Conservation (phyloP, 2,329 filamentous ascomycete species). For the Cladosporium sp. region DNA sequence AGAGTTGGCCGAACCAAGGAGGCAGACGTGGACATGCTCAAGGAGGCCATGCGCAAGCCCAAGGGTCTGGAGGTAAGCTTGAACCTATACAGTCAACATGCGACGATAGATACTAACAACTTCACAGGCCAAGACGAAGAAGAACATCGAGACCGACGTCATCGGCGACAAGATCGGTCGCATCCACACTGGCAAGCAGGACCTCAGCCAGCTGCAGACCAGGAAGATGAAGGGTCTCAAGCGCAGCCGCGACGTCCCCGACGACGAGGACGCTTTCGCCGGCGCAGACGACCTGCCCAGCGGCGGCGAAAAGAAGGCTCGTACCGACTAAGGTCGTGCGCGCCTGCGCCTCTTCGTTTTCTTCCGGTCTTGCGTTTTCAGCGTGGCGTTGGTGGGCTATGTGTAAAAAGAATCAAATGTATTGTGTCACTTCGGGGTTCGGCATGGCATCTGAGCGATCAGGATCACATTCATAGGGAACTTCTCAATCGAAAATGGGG, state of each 20-base stretch:
- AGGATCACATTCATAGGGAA: not conserved
- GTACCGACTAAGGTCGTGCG: constrained; percentile 27
- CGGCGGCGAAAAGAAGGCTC: constrained; percentile 28
- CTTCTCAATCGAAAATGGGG: not conserved
- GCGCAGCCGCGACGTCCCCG: constrained; percentile 66
- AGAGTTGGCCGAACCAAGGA: constrained; percentile 77
- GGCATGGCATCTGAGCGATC: constrained; percentile 4
- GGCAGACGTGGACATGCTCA: constrained; percentile 75
- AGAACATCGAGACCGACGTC: constrained; percentile 88
- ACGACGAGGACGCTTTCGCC: constrained; percentile 47
- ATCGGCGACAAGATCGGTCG: constrained; percentile 97
- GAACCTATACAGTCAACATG: not conserved
- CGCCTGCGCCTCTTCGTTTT: not conserved
- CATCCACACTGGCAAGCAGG: constrained; percentile 87
- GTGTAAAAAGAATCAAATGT: constrained; percentile 18
- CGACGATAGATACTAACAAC: constrained; percentile 21
- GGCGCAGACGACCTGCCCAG: constrained; percentile 26
- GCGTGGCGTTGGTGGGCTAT: constrained; percentile 25
- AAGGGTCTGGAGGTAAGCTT: constrained; percentile 67
- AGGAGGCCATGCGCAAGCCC: constrained; percentile 86
- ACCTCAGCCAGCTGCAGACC: constrained; percentile 83
- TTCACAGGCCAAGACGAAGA: constrained; percentile 68
- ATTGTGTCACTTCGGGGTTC: constrained; percentile 10
- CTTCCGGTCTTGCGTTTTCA: constrained; percentile 24
- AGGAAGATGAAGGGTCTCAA: constrained; percentile 99